These are phyloP conservation scores for Nyctanthes arbortristis DNA, from an alignment of 257 asterid genomes.

Conservation along the genomic window DNA sequence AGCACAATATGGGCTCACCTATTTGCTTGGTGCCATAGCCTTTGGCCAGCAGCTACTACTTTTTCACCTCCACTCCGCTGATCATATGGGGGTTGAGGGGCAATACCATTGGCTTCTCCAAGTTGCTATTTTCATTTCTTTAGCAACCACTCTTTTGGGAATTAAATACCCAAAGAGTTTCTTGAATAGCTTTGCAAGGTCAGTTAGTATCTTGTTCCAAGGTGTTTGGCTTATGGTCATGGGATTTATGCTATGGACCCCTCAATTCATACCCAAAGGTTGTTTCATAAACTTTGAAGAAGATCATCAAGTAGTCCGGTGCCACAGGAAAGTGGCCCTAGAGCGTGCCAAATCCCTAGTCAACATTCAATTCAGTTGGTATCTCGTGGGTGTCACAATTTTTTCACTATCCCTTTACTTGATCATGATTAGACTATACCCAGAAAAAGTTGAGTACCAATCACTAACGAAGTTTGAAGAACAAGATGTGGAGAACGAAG, in stretches of 20 bases:
- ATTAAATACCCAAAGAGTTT: slow-evolving; percentile 35
- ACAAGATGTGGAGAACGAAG: slow-evolving; percentile 11
- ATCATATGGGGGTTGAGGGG: too few species aligned
- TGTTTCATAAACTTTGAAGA: slow-evolving; percentile 36
- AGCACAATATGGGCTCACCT: too few species aligned
- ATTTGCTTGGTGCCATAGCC: too few species aligned
- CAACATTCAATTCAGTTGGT: slow-evolving; percentile 46
- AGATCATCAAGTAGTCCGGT: slow-evolving; percentile 39
- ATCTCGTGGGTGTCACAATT: slow-evolving; percentile 27
- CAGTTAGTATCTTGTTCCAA: slow-evolving; percentile 42
- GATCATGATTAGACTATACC: slow-evolving; percentile 17
- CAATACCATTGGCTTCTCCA: too few species aligned
- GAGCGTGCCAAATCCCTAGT: slow-evolving; percentile 48
- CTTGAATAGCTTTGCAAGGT: slow-evolving; percentile 43
- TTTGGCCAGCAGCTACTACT: too few species aligned
- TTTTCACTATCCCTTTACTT: slow-evolving; percentile 32
- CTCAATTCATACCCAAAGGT: slow-evolving; percentile 31
- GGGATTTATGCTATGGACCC: slow-evolving; percentile 52
- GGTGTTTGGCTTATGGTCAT: slow-evolving; percentile 52
- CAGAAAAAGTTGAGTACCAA: slow-evolving; percentile 33
- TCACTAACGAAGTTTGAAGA: slow-evolving; percentile 23
- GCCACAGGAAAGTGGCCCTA: slow-evolving; percentile 31
- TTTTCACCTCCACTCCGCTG: too few species aligned
- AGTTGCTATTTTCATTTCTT: slow-evolving; percentile 35
- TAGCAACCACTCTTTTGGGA: slow-evolving; percentile 38